phyloP scores from a whole-genome alignment of 192 early-diverging fungal species.

The Cetraspora pellucida region DNA sequence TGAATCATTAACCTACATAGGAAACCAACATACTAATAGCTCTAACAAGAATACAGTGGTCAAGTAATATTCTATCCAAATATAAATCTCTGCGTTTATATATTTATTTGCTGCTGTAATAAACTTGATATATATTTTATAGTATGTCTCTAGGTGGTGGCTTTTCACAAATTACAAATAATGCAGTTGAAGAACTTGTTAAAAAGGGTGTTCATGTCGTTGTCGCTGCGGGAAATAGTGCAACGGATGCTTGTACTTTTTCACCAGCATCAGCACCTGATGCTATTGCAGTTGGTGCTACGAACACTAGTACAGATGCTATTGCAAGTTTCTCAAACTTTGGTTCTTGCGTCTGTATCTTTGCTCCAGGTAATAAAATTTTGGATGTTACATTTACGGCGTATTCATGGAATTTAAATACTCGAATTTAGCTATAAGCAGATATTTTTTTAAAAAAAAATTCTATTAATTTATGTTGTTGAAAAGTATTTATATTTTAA shows the following conservation, averaged over 20 bases:
- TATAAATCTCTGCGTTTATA: neutral
- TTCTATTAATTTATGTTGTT: too few species aligned
- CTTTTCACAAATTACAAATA: slow-evolving; percentile 73
- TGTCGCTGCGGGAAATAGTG: slow-evolving; percentile 85
- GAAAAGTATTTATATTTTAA: neutral
- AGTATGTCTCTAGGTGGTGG: slow-evolving; percentile 96
- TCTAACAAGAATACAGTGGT: neutral
- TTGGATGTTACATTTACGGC: neutral
- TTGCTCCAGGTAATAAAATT: slow-evolving; percentile 65
- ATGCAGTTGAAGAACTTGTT: slow-evolving; percentile 43
- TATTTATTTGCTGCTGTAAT: slow-evolving; percentile 45
- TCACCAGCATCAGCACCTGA: slow-evolving; percentile 72
- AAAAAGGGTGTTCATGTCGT: slow-evolving; percentile 72
- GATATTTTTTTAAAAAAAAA: too few species aligned
- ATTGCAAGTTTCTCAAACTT: slow-evolving; percentile 82
- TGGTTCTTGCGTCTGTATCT: slow-evolving; percentile 85
- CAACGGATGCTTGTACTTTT: slow-evolving; percentile 75
- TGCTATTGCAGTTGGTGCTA: slow-evolving; percentile 85
- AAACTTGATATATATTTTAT: slow-evolving; percentile 39
- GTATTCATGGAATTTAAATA: too few species aligned
- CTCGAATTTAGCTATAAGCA: too few species aligned
- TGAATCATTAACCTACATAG: slow-evolving; percentile 55
- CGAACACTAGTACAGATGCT: slow-evolving; percentile 58
- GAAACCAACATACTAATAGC: neutral
- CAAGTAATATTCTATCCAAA: neutral